phyloP scores from a whole-genome alignment of 2,329 filamentous ascomycete species.

The Emmonsia crescens region DNA sequence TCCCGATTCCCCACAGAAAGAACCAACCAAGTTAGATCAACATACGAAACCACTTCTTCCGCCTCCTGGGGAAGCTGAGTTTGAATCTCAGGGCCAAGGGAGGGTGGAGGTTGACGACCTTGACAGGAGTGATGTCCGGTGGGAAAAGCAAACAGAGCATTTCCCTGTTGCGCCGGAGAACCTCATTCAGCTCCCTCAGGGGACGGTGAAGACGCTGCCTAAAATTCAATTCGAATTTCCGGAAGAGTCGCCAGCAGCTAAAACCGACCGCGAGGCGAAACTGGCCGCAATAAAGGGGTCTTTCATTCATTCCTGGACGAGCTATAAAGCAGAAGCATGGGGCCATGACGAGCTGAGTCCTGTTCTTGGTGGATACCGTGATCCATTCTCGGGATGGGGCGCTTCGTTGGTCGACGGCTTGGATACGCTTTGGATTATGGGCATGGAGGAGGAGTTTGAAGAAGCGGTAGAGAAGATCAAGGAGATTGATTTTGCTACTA shows the following conservation, averaged over 20 bases:
- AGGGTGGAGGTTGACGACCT: constrained; percentile 22
- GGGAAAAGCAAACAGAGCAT: constrained; percentile 62
- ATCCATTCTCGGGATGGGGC: constrained; percentile 55
- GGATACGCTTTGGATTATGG: constrained; percentile 55
- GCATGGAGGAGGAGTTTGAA: constrained; percentile 45
- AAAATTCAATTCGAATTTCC: constrained; percentile 21
- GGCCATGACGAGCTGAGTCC: constrained; percentile 53
- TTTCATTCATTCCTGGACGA: constrained; percentile 47
- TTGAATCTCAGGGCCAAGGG: constrained; percentile 25
- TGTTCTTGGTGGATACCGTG: constrained; percentile 40
- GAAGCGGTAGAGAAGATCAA: constrained; percentile 42
- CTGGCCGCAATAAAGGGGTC: constrained; percentile 40
- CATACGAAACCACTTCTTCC: not conserved
- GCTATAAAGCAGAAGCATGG: constrained; percentile 55
- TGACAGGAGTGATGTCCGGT: constrained; percentile 44
- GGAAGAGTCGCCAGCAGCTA: constrained; percentile 18
- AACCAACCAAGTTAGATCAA: not conserved
- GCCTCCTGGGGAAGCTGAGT: constrained; percentile 13
- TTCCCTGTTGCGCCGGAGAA: constrained; percentile 64
- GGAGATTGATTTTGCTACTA: constrained; percentile 44
- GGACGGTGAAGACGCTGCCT: constrained; percentile 17
- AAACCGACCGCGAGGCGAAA: constrained; percentile 29
- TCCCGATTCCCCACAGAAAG: not conserved
- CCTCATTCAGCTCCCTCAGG: constrained; percentile 54
- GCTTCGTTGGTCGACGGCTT: constrained; percentile 51